Base-by-base conservation (phyloP, 257 asterid genomes). In the Thymus mandschuricus region DNA sequence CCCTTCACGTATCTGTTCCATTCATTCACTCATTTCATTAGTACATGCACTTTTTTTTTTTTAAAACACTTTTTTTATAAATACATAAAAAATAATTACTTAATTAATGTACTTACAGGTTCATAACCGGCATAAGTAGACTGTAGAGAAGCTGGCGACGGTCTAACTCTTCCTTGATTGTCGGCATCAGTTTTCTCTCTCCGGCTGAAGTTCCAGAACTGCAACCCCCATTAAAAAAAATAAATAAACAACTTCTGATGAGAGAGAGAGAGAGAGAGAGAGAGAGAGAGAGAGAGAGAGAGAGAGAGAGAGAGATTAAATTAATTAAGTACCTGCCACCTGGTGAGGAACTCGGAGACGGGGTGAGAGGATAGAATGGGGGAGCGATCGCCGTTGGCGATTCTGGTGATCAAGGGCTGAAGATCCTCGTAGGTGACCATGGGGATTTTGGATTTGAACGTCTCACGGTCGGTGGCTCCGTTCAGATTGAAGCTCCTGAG, bases 91-190 rank as follows among this genome's bases (percentile, higher is more conserved):
- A 21, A 12, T 8, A 50, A 4, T 4, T 3, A 0, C 10, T 1
- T 28, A 15, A 3, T 28, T 1, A 13, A 0, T 12, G 57, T 71
- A 78, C 98, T 83, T 61, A 95, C 99, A 92, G 74, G 83, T 92
- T 95, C 99, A 95, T 95, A 58, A 95, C 98, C 5, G 99, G 99
- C 96, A 84, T 85, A 45, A 95, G 96, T 68, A 95, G 97, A 72
- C 96, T 95, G 88, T 95, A 95, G 1, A 95, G 95, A n/a, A 88
- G 89, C 87, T 87, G 96, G 45, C 99, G 98, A 71, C 99, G 99
- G 75, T 95, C 94, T 80, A 88, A 51, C 60, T 95, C 99, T 76
- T 95, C 98, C 56, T 73, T 81, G 65, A 92, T 92, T 0, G 99
- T 92, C 3, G 99, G 99, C 99, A 92, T 95, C 12, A 95, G 76